Conservation (phyloP, 2,329 filamentous ascomycete genomes). For the Hawksworthiomyces lignivorus region DNA sequence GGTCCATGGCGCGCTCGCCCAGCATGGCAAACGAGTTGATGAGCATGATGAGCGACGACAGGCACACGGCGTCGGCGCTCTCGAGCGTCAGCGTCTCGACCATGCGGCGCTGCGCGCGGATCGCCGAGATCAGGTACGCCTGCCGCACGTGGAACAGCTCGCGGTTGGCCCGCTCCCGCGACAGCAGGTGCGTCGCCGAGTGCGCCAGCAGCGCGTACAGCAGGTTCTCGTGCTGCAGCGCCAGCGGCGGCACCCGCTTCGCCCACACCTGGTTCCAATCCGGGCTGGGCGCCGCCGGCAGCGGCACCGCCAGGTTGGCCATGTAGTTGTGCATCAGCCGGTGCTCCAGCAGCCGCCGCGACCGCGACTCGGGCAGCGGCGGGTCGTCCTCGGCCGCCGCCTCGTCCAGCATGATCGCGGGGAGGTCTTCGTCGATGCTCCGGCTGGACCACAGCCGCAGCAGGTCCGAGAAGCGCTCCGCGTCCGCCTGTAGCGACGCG, state of each 20-base stretch:
- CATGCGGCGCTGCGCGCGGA: slow-evolving; percentile 20
- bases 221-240: slow-evolving; percentile 23
- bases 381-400: slow-evolving; percentile 4
- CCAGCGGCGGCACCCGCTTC: slow-evolving; percentile 15
- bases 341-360: slow-evolving; percentile 20
- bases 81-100: slow-evolving; percentile 16
- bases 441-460: slow-evolving; percentile 9
- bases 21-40: slow-evolving; percentile 21
- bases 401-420: neutral
- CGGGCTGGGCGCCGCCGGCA: slow-evolving; percentile 13
- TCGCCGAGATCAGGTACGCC: slow-evolving; percentile 20
- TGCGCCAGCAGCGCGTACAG: slow-evolving; percentile 28
- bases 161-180: slow-evolving; percentile 10
- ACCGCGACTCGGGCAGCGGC: slow-evolving; percentile 17
- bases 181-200: slow-evolving; percentile 23
- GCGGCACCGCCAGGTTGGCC: slow-evolving; percentile 12
- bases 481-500: slow-evolving; percentile 1
- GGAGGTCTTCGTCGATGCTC: slow-evolving; percentile 2
- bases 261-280: slow-evolving; percentile 18
- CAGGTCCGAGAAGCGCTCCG: slow-evolving; percentile 8
- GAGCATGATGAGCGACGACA: slow-evolving; percentile 19
- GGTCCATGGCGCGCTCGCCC: slow-evolving; percentile 17
- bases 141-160: slow-evolving; percentile 20
- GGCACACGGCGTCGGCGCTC: slow-evolving; percentile 20
- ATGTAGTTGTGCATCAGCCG: slow-evolving; percentile 21